Base-by-base conservation (phyloP, 2,329 filamentous ascomycete genomes). In the Monilinia vaccinii-corymbosi region DNA sequence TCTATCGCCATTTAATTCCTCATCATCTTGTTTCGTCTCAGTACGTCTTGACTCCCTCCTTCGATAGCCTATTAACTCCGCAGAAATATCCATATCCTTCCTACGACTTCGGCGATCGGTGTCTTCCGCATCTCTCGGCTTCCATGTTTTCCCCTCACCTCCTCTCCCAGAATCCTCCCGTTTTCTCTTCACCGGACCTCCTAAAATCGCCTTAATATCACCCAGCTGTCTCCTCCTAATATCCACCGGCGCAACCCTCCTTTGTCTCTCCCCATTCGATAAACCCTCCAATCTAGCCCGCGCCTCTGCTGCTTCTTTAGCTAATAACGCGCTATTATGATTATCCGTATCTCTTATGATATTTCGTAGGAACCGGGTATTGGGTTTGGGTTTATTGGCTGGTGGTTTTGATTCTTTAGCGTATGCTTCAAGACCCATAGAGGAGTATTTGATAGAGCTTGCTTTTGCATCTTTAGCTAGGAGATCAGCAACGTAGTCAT, bases 291-390 rank as follows among this genome's bases (percentile, higher is more conserved):
- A 79, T 23, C 90, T 84, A 4, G 84, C 84, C 63, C 81, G 80
- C 0, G 91, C 85, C 65, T 97, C 92, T 51, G 88, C 84, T 31
- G 86, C 85, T 72, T 97, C 93, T 70, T 87, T 95, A 0, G 88
- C 89, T 21, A 91, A 82, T 34, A 97, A 78, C 0, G 90, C 88
- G 28, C 88, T 85, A 79, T 99, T 99, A 75, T 99, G 93, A 58
- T 75, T 87, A 68, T 95, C 88, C 10, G 91, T 95, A 66, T 94
- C 88, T 64, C 87, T 88, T 63, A 99, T 90, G 60, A 97, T 89
- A 69, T 94, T 88, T 61, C 86, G 86, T 46, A 99, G 76, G 71
- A 97, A 97, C 38, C 88, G 83, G 0, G 89, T 97, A 69, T 99
- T 97, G 3, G 93, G 92, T 71, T 93, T 97, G 0, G 89, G 90